Evolutionary conservation across 352 stramenopile species (phyloP).

Genomic region (Plasmopara muralis): DNA sequence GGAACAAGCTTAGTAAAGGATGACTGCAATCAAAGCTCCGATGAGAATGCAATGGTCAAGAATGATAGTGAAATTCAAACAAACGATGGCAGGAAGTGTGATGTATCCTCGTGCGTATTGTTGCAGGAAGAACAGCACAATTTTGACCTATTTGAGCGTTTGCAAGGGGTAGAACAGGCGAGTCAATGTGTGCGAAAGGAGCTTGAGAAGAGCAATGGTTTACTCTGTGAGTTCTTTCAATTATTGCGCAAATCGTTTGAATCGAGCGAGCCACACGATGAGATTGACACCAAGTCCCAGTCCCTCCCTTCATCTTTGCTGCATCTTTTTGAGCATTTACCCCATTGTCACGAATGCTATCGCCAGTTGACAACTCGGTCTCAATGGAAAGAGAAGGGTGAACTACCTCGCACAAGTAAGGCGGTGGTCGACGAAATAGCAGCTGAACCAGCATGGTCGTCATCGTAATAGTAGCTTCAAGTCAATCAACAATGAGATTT

Average conservation of each 20-base stretch:
- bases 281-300: background rate
- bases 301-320: background rate
- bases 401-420: conserved; percentile 8
- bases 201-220: conserved; percentile 42
- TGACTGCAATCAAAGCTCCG: background rate
- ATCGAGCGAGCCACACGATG: background rate
- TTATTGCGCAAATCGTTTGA: conserved; percentile 11
- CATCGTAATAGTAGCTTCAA: background rate
- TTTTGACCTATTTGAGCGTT: conserved; percentile 34
- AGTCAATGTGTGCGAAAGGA: conserved; percentile 29
- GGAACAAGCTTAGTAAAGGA: background rate
- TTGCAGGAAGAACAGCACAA: conserved; percentile 50
- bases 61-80: background rate
- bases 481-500: background rate
- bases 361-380: conserved; percentile 35
- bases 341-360: conserved; percentile 54
- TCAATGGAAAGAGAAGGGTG: conserved; percentile 26
- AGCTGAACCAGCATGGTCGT: conserved; percentile 3
- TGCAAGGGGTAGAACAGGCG: conserved; percentile 7
- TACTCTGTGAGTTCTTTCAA: conserved; percentile 36
- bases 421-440: background rate
- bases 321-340: conserved; percentile 29
- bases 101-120: conserved; percentile 35
- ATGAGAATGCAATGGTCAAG: background rate
- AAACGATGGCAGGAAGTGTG: conserved; percentile 14